Percentiles rank a stretch among this genome's conserved stretches.
Conservation (phyloP, 2,329 filamentous ascomycete genomes). For the Herpomyces periplanetae region DNA sequence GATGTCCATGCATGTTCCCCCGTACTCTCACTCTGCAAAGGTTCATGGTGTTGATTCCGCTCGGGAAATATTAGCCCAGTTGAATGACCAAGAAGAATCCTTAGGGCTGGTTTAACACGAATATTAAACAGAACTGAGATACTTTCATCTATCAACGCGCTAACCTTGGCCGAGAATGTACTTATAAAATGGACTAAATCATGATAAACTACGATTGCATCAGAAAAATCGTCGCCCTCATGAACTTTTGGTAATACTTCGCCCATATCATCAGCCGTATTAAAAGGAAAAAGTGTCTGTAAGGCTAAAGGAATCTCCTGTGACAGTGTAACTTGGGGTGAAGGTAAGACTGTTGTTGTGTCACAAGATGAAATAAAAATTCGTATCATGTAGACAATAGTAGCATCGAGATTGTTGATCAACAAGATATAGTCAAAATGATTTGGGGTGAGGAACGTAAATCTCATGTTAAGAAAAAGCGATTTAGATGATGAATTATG, state of each 20-base stretch:
- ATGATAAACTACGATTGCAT: slow-evolving; percentile 25
- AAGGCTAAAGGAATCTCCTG: slow-evolving; percentile 3
- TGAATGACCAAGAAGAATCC: slow-evolving; percentile 45
- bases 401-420: slow-evolving; percentile 77
- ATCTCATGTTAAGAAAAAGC: too few species aligned
- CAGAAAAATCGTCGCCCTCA: too few species aligned
- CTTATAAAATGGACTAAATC: slow-evolving; percentile 25
- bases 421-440: slow-evolving; percentile 56
- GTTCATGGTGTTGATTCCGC: slow-evolving; percentile 51
- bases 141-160: slow-evolving; percentile 44
- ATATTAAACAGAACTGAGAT: slow-evolving; percentile 53
- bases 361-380: too few species aligned
- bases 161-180: slow-evolving; percentile 34
- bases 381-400: slow-evolving; percentile 54
- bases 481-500: too few species aligned
- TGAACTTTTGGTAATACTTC: slow-evolving; percentile 41
- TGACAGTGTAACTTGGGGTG: slow-evolving; percentile 6
- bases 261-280: slow-evolving; percentile 8
- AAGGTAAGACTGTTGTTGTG: slow-evolving; percentile 21
- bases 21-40: slow-evolving; percentile 19
- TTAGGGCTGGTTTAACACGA: slow-evolving; percentile 45
- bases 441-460: too few species aligned
- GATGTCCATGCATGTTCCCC: slow-evolving; percentile 13
- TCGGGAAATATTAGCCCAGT: too few species aligned
- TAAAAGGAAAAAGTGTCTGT: too few species aligned